phyloP scores from a whole-genome alignment of 257 asterid species.

The Solanum pimpinellifolium region DNA sequence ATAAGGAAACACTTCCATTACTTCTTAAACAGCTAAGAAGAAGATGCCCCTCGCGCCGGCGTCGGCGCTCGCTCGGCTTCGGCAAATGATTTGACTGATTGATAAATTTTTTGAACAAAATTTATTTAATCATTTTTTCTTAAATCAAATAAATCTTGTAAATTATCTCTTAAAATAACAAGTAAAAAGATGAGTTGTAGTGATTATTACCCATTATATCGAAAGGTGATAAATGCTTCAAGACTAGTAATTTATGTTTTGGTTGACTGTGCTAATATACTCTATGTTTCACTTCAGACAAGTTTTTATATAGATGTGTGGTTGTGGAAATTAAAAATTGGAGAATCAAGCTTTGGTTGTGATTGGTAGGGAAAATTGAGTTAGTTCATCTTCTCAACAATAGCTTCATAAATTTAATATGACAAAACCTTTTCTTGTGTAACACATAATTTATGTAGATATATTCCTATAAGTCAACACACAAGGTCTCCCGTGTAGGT shows the following conservation, averaged over 20 bases:
- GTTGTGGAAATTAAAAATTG: neutral
- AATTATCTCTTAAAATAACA: neutral
- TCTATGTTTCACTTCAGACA: neutral
- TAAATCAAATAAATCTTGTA: too few species aligned
- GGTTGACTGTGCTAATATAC: neutral
- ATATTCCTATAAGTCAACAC: too few species aligned
- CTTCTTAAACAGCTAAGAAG: too few species aligned
- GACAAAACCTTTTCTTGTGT: neutral
- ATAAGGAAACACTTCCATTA: too few species aligned
- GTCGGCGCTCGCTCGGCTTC: too few species aligned
- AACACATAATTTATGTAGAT: neutral
- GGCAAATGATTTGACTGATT: too few species aligned
- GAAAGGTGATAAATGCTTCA: neutral
- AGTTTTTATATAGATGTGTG: neutral
- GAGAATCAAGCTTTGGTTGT: neutral
- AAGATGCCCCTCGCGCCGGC: too few species aligned
- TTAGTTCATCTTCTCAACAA: neutral
- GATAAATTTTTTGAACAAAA: too few species aligned
- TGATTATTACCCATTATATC: neutral
- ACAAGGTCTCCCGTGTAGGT: too few species aligned
- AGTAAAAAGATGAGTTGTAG: neutral
- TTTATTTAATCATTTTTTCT: too few species aligned
- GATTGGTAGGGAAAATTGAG: neutral
- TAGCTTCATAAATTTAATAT: neutral
- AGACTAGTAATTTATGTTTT: neutral